Conservation (phyloP, 2,329 filamentous ascomycete genomes). For the Exophiala spinifera region DNA sequence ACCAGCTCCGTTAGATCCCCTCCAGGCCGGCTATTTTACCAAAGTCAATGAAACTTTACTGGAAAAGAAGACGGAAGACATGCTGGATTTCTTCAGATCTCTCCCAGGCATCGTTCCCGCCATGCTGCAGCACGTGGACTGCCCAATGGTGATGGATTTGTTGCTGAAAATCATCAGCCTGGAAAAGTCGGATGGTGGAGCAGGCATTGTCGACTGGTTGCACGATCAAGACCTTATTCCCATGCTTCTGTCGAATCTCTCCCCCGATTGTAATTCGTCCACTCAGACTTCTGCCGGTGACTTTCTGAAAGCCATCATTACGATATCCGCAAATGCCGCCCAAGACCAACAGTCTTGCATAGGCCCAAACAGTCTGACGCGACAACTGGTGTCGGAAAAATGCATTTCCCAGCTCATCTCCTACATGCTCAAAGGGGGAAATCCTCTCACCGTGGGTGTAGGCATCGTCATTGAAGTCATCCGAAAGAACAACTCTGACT, state of each 20-base stretch:
- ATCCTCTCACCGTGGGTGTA: conserved; percentile 90
- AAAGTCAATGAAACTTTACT: conserved; percentile 98
- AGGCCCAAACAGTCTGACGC: conserved; percentile 92
- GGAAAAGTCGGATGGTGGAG: conserved; percentile 85
- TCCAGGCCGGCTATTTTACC: conserved; percentile 96
- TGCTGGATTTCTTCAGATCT: conserved; percentile 84
- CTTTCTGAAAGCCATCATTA: conserved; percentile 98
- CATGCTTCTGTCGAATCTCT: conserved; percentile 78
- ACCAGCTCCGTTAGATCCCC: conserved; percentile 80
- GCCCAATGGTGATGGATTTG: conserved; percentile 97
- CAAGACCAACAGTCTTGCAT: conserved; percentile 99
- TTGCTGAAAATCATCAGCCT: conserved; percentile 94
- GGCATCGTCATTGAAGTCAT: conserved; percentile 98
- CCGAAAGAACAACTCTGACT: conserved; percentile 98
- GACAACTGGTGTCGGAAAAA: conserved; percentile 82
- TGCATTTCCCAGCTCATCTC: conserved; percentile 82
- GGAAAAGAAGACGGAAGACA: conserved; percentile 96
- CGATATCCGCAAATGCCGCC: conserved; percentile 95
- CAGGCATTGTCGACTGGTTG: conserved; percentile 95
- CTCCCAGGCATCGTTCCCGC: conserved; percentile 77
- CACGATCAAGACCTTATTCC: conserved; percentile 86
- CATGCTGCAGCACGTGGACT: conserved; percentile 91
- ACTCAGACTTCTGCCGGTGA: conserved; percentile 96
- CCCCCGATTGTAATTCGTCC: conserved; percentile 78
- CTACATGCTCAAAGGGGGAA: conserved; percentile 90